These are phyloP conservation scores for Rhodotorula sphaerocarpa DNA, from an alignment of 768 basidiomycete species.

Conservation along the genomic window DNA sequence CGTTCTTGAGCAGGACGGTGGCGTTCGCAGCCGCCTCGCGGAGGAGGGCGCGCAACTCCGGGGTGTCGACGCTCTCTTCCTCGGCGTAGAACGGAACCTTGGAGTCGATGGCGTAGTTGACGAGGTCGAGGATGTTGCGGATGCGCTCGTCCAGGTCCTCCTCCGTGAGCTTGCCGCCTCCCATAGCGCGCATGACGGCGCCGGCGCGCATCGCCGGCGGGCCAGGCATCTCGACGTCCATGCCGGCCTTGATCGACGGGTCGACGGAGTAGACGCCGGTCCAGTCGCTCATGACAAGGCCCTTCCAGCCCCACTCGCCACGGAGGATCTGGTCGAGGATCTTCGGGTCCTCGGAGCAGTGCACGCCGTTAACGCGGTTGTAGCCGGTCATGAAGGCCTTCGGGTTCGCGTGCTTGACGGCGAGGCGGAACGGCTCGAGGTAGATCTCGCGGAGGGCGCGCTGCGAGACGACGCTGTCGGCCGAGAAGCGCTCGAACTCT, in stretches of 20 bases:
- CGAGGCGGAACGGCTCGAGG: conserved; percentile 44
- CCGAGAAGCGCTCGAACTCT: conserved; percentile 33
- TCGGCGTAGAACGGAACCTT: conserved; percentile 54
- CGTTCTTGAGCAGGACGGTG: conserved; percentile 51
- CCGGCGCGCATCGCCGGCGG: conserved; percentile 42
- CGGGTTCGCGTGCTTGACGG: conserved; percentile 30
- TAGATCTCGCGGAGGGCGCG: conserved; percentile 45
- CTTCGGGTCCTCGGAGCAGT: conserved; percentile 40
- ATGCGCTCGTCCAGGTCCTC: conserved; percentile 50
- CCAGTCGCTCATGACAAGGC: conserved; percentile 42
- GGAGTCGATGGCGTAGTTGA: conserved; percentile 50
- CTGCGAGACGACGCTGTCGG: conserved; percentile 32
- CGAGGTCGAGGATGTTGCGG: conserved; percentile 49
- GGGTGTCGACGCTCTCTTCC: conserved; percentile 48
- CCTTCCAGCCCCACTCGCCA: conserved; percentile 42
- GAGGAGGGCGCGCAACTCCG: conserved; percentile 47
- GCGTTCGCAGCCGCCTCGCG: conserved; percentile 45
- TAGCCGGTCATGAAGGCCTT: conserved; percentile 33
- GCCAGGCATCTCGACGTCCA: conserved; percentile 44
- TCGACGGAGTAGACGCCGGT: conserved; percentile 38
- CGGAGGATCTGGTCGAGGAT: conserved; percentile 41
- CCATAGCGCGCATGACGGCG: conserved; percentile 33
- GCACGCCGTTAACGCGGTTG: conserved; percentile 43
- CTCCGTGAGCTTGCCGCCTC: conserved; percentile 40
- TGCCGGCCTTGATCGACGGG: conserved; percentile 41